A percentile compares a stretch with the other conserved stretches of the same genome.
Evolutionary conservation across 768 basidiomycete genomes (phyloP).

Genomic region (Chalciporus pseudorubinellus): DNA sequence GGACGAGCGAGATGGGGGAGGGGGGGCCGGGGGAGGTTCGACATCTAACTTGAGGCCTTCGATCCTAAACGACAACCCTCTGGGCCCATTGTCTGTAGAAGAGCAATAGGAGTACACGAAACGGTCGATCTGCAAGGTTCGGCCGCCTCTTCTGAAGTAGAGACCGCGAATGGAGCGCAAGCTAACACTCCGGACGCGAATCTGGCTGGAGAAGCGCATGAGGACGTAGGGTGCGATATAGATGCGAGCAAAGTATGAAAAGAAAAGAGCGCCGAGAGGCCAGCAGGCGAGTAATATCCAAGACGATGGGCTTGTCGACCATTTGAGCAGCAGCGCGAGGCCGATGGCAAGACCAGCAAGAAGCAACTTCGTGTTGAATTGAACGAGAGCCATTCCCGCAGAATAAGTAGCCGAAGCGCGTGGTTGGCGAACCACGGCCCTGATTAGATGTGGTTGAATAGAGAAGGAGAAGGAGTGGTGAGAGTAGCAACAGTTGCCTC

Average conservation of each 20-base stretch:
- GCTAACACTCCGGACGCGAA: slow-evolving; percentile 72
- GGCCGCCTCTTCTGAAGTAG: slow-evolving; percentile 56
- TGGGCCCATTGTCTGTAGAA: slow-evolving; percentile 43
- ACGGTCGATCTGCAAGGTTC: slow-evolving; percentile 64
- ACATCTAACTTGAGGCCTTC: slow-evolving; percentile 60
- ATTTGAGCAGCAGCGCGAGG: slow-evolving; percentile 13
- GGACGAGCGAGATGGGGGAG: slow-evolving; percentile 15
- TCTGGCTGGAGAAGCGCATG: slow-evolving; percentile 51
- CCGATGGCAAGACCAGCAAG: slow-evolving; percentile 13
- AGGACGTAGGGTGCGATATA: slow-evolving; percentile 67
- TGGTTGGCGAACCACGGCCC: background rate
- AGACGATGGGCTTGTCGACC: slow-evolving; percentile 28
- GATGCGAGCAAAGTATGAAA: slow-evolving; percentile 60
- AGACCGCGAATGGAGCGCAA: slow-evolving; percentile 75
- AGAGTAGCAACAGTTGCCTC: background rate
- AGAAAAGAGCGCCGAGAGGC: slow-evolving; percentile 48
- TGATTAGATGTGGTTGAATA: background rate
- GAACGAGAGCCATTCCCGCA: slow-evolving; percentile 8
- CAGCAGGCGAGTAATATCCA: slow-evolving; percentile 46
- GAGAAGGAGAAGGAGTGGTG: slow-evolving; percentile 4
- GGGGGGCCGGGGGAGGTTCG: slow-evolving; percentile 18
- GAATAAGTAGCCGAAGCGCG: background rate
- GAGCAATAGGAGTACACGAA: slow-evolving; percentile 58
- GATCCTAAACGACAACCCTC: slow-evolving; percentile 60
- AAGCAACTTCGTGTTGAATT: slow-evolving; percentile 6